Conservation (phyloP, 1,139 yeast species). For the Diutina sp. region DNA sequence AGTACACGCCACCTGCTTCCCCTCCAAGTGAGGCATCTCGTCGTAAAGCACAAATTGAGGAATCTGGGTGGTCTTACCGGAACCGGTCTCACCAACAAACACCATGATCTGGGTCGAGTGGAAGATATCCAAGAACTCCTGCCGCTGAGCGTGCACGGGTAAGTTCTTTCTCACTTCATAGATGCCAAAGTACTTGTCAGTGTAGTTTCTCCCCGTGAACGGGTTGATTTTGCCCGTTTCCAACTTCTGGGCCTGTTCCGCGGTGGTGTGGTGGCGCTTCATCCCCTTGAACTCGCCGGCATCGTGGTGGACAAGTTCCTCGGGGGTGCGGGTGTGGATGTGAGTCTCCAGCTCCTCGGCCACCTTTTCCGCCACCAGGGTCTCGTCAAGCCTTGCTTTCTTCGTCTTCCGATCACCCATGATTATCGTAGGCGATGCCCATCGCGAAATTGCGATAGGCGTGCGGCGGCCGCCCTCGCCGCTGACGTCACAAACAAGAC, state of each 20-base stretch:
- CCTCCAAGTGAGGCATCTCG: conserved; percentile 73
- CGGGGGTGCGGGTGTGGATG: conserved; percentile 15
- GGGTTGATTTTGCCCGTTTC: conserved; percentile 64
- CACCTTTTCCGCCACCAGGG: conserved; percentile 37
- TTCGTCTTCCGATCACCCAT: conserved; percentile 9
- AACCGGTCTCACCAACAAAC: conserved; percentile 97
- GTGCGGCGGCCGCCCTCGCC: background rate
- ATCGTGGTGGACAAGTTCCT: conserved; percentile 19
- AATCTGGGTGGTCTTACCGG: conserved; percentile 95
- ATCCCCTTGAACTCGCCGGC: conserved; percentile 45
- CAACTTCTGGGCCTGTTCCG: conserved; percentile 49
- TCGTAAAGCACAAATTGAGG: conserved; percentile 93
- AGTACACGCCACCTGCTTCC: conserved; percentile 85
- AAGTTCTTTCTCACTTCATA: conserved; percentile 68
- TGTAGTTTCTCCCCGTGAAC: conserved; percentile 55
- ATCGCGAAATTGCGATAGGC: background rate
- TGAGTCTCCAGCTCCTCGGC: conserved; percentile 32
- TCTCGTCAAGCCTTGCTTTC: conserved; percentile 25
- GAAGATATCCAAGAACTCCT: conserved; percentile 71
- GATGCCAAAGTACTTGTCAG: conserved; percentile 62
- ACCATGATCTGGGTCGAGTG: conserved; percentile 92
- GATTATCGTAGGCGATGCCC: background rate
- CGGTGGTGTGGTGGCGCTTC: conserved; percentile 58
- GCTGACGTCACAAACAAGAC: background rate
- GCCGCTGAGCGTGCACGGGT: conserved; percentile 91